A percentile compares a stretch with the other conserved stretches of the same genome.
Evolutionary conservation across 768 basidiomycete species (phyloP).

Genomic region (Trametopsis cervina): DNA sequence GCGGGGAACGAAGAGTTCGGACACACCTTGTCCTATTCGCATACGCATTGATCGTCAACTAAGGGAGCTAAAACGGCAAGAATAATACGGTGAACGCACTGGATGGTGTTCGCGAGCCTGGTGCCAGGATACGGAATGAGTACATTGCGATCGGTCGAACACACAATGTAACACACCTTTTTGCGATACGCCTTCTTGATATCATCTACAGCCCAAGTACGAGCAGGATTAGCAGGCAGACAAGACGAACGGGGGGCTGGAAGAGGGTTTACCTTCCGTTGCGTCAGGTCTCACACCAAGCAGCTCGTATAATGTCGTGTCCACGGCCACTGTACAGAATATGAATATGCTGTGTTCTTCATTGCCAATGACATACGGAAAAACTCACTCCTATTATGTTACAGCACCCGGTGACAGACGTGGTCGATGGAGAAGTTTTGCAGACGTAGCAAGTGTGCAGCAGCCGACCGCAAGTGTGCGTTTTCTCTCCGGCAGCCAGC

Average conservation of each 20-base stretch:
- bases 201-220: conserved; percentile 68
- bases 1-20: not conserved
- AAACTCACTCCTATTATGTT: not conserved
- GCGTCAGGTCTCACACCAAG: conserved; percentile 68
- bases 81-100: conserved; percentile 34
- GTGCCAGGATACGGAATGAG: conserved; percentile 13
- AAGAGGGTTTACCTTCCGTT: conserved; percentile 66
- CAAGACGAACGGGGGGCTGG: too few species aligned
- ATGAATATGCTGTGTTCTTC: too few species aligned
- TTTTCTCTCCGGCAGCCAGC: not conserved
- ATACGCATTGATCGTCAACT: too few species aligned
- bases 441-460: not conserved
- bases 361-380: too few species aligned
- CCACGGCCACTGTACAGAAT: conserved; percentile 49
- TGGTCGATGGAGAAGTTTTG: not conserved
- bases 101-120: conserved; percentile 88
- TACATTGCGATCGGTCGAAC: conserved; percentile 11
- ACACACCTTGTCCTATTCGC: conserved; percentile 64
- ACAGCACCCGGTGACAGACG: not conserved
- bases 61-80: too few species aligned
- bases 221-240: too few species aligned
- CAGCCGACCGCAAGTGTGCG: not conserved
- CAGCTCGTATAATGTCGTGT: conserved; percentile 82
- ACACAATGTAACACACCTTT: conserved; percentile 50
- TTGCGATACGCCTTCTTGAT: conserved; percentile 93